A percentile compares a stretch with the other conserved stretches of the same genome.
phyloP scores from a whole-genome alignment of 2,329 filamentous ascomycete species.

The Nakataea oryzae region DNA sequence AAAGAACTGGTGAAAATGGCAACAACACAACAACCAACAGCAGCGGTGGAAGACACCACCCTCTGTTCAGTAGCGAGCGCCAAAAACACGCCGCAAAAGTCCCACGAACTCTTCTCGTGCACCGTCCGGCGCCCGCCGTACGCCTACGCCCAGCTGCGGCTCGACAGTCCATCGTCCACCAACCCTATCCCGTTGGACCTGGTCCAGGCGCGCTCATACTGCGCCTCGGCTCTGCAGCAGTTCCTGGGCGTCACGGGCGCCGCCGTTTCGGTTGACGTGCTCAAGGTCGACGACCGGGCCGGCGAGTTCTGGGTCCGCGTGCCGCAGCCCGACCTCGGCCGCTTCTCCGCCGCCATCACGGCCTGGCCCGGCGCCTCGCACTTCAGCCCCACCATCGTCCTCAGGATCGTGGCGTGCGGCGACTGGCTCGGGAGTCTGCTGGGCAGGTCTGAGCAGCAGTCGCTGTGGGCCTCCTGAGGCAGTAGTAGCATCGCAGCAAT shows the following conservation, averaged over 20 bases:
- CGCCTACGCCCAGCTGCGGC: slow-evolving; percentile 46
- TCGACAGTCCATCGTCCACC: slow-evolving; percentile 16
- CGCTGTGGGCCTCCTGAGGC: slow-evolving; percentile 36
- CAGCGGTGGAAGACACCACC: neutral
- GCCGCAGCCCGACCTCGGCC: slow-evolving; percentile 47
- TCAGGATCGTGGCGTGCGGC: slow-evolving; percentile 46
- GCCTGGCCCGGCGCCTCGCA: slow-evolving; percentile 46
- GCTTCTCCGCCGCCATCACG: slow-evolving; percentile 54
- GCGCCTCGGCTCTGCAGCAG: slow-evolving; percentile 51
- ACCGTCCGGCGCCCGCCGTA: slow-evolving; percentile 41
- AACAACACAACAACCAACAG: neutral
- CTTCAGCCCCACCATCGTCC: slow-evolving; percentile 30
- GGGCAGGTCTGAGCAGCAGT: slow-evolving; percentile 33
- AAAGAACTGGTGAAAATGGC: neutral
- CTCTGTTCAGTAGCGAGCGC: neutral
- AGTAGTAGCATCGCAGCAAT: neutral
- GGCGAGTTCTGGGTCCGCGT: slow-evolving; percentile 54
- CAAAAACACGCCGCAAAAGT: slow-evolving; percentile 4
- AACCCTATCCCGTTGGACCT: slow-evolving; percentile 37
- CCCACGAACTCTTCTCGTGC: slow-evolving; percentile 33
- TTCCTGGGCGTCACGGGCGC: slow-evolving; percentile 62
- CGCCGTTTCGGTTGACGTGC: slow-evolving; percentile 59
- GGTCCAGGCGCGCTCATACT: slow-evolving; percentile 51
- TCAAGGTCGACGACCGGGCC: slow-evolving; percentile 43
- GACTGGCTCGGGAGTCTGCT: slow-evolving; percentile 54